Base-by-base conservation (phyloP, 345 rosid species). In the Barbarea vulgaris region DNA sequence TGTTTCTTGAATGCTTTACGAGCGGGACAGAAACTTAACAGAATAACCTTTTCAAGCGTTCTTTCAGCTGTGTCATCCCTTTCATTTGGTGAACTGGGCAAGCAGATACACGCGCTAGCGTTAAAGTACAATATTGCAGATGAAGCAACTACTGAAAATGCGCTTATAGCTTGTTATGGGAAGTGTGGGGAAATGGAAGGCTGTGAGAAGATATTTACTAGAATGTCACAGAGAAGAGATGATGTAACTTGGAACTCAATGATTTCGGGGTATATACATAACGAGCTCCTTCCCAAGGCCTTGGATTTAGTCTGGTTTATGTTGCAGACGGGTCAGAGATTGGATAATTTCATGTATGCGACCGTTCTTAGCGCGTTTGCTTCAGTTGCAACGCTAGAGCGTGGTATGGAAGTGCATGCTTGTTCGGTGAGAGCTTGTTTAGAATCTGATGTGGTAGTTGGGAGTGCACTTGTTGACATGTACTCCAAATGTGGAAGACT, bases 291-390 rank as follows among this genome's bases (percentile, higher is more conserved):
- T 78, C 70, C 82, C 64, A 83, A 93, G 78, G 98, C 96, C 68
- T 86, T 91, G 87, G 87, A 87, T 80, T 77, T 91, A 83, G 91
- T 88, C 34, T 91, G 88, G 89, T 80, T 73, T 71, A 83, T 91
- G 93, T 76, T 91, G 86, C 96, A 83, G 69, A 84, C 74, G 42
- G 96, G 97, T 65, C 90, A 86, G 72, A 83, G 76, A 59, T 73
- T 93, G 83, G 98, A 89, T 78, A 69, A 69, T 62, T 91, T 87
- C 87, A 87, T 91, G 80, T 86, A 89, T 80, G 97, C 98, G 56
- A 91, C 98, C 2, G 89, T 93, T 82, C 94, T 93, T 42, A 93
- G 98, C 69, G 98, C 97, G 63, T 91, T 91, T 85, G 96, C 98
- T 59, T 89, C 97, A 0, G 90, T 88, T 57, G 94, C 98, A 33